Evolutionary conservation across 495 filamentous ascomycete genomes (phyloP), one percentile per base, ranked within the genome.

Genomic region (Aspergillus egyptiacus): DNA sequence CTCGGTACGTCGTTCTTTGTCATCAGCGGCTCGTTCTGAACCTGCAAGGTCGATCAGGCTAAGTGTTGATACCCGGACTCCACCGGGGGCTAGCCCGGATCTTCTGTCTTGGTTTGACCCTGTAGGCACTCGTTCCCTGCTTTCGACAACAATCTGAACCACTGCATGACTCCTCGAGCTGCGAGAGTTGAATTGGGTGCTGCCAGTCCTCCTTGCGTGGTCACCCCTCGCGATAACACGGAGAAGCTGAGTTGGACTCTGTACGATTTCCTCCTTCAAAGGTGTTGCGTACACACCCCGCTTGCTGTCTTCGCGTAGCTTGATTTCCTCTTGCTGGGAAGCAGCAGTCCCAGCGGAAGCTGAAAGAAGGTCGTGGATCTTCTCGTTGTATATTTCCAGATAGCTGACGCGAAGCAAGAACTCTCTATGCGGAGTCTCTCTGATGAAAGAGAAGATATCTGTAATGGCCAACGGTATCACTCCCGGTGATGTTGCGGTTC

Each of bases 371-470:
- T 98, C 93, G 59, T 97, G 85, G 28, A 98, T 97, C 69, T 81
- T 93, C 64, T 98, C 93, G 61, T 98, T 98, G 71, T 98, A 98
- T 36, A 98, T 98, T 67, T 98, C 93, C 37, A 98, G 71, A 63
- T 97, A 98, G 74, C 93, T 97, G 58, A 98, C 94, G 45, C 93
- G 86, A 43, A 98, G 81, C 39, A 98, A 71, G 56, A 97, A 98
- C 58, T 98, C 93, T 48, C 94, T 76, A 41, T 89, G 86, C 0
- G 93, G 94, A 6, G 91, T 98, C 70, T 98, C 93, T 34, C 93
- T 83, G 58, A 98, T 98, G 66, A 91, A 98, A 0, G 94, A 96
- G 65, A 98, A 98, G 25, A 98, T 98, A 60, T 98, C 93, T 39
- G 91, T 96, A 57, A 98, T 96, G 44, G 93, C 93, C 18, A 98